phyloP scores from a whole-genome alignment of 2,329 filamentous ascomycete species.

The Neurospora sp. region DNA sequence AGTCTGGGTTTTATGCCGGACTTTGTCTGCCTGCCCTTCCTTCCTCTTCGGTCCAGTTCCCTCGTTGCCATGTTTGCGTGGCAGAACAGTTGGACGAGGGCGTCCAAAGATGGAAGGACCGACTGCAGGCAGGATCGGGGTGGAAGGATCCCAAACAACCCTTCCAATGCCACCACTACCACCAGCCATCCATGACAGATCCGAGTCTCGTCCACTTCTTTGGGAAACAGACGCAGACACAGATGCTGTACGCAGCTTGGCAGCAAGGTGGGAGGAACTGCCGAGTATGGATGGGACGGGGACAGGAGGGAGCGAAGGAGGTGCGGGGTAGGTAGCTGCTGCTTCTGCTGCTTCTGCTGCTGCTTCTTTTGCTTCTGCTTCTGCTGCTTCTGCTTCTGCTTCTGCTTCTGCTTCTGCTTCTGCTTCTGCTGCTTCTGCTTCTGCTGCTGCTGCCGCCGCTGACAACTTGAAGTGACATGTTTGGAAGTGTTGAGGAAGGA shows the following conservation, averaged over 20 bases:
- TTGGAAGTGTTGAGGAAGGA: not conserved
- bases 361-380: not conserved
- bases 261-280: conserved; percentile 1
- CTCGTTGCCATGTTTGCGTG: not conserved
- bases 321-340: not conserved
- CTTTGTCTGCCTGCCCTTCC: not conserved
- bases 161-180: not conserved
- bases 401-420: not conserved
- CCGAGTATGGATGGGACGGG: not conserved
- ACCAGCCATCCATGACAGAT: not conserved
- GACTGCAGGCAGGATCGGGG: not conserved
- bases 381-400: not conserved
- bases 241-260: not conserved
- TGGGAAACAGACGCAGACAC: not conserved
- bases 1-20: not conserved
- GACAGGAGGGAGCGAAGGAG: not conserved
- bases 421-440: not conserved
- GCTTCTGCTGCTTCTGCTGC: not conserved
- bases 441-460: not conserved
- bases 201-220: not conserved
- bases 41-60: not conserved
- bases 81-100: not conserved
- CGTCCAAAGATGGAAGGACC: not conserved
- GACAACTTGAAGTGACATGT: not conserved
- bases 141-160: not conserved